These are phyloP conservation scores for Cyberlindnera lachancei DNA, from an alignment of 805 yeast species.

Conservation along the genomic window DNA sequence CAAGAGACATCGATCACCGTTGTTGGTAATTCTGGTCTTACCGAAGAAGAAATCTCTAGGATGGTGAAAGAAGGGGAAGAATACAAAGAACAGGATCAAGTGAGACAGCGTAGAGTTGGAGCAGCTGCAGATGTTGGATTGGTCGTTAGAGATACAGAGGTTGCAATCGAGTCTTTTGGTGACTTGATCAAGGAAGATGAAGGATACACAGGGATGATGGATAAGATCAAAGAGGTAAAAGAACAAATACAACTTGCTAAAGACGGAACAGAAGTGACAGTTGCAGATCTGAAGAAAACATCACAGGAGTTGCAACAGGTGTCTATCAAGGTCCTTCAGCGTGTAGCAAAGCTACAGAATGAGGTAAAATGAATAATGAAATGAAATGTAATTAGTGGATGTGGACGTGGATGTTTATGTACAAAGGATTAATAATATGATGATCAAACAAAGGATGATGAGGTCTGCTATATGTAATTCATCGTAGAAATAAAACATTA, in stretches of 20 bases:
- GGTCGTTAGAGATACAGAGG: constrained; percentile 80
- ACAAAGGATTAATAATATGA: no score
- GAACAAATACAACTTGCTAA: constrained; percentile 60
- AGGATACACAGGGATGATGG: constrained; percentile 38
- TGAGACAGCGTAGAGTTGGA: constrained; percentile 54
- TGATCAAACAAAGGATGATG: no score
- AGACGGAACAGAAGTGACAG: constrained; percentile 50
- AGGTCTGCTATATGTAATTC: not conserved
- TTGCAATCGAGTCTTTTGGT: constrained; percentile 68
- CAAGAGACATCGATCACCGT: constrained; percentile 70
- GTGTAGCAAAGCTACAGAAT: constrained; percentile 17
- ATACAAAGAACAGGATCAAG: constrained; percentile 53
- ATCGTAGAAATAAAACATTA: not conserved
- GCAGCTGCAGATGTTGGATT: constrained; percentile 74
- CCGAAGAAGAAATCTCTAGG: constrained; percentile 58
- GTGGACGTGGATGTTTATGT: not conserved
- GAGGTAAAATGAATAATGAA: constrained; percentile 3
- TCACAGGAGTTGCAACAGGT: constrained; percentile 70
- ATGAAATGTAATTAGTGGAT: constrained; percentile 1
- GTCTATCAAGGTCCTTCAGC: constrained; percentile 68
- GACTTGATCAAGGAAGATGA: constrained; percentile 41
- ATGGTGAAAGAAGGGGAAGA: constrained; percentile 61
- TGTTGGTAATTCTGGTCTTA: constrained; percentile 60
- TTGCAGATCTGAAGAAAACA: constrained; percentile 58
- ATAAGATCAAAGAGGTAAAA: constrained; percentile 46